These are phyloP conservation scores for Metroxylon sagu DNA, from an alignment of 176 grass and related monocot genomes.

Conservation along the genomic window DNA sequence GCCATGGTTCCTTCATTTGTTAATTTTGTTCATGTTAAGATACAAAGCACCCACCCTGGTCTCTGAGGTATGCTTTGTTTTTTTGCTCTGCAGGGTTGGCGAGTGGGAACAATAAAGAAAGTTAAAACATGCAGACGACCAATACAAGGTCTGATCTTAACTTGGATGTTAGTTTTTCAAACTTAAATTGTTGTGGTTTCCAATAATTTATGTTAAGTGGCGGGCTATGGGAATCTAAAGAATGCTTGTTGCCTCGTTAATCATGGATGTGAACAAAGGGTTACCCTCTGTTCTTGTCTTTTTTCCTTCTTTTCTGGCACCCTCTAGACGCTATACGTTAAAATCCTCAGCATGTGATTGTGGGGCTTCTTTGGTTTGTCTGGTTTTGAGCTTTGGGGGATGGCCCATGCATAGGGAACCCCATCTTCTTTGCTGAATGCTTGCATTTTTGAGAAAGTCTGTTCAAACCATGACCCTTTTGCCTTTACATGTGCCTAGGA, in stretches of 20 bases:
- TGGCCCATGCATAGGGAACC: conserved; percentile 2
- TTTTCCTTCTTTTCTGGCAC: neutral
- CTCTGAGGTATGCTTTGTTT: neutral
- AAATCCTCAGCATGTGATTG: conserved; percentile 6
- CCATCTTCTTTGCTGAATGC: too few species aligned
- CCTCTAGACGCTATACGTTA: too few species aligned
- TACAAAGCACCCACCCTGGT: neutral
- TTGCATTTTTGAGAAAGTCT: too few species aligned
- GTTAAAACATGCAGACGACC: conserved; percentile 49
- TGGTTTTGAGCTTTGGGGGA: conserved; percentile 4
- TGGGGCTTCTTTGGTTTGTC: neutral
- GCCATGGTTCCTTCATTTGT: conserved; percentile 21
- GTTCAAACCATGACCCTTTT: too few species aligned
- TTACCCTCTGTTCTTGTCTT: neutral
- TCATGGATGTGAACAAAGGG: too few species aligned
- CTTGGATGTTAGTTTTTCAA: too few species aligned
- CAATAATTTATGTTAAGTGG: too few species aligned
- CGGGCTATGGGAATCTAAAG: too few species aligned
- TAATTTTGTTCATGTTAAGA: conserved; percentile 37
- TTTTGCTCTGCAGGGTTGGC: conserved; percentile 15
- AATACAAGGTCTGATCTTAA: conserved; percentile 50
- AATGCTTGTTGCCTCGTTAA: neutral
- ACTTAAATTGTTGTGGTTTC: too few species aligned
- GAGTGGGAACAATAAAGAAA: conserved; percentile 13
- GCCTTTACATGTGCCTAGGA: too few species aligned